Evolutionary conservation across 2,329 filamentous ascomycete genomes (phyloP).

Genomic region (Xenoacremonium recifei): DNA sequence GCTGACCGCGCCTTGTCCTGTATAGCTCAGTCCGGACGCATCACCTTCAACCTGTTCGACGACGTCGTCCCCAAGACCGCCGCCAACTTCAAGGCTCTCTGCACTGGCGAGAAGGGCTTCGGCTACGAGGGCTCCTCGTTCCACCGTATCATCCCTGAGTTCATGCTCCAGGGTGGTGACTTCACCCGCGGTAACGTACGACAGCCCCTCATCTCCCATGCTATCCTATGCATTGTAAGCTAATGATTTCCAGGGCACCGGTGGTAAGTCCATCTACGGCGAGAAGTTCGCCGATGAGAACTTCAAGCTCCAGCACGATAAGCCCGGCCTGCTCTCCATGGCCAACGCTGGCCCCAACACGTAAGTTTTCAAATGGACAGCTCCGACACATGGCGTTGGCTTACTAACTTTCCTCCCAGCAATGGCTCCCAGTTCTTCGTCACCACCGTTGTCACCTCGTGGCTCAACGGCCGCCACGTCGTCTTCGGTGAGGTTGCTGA

Average conservation of each 20-base stretch:
- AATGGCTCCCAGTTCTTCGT: slow-evolving; percentile 99
- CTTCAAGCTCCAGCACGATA: slow-evolving; percentile 73
- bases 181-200: slow-evolving; percentile 89
- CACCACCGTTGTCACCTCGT: slow-evolving; percentile 86
- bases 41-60: slow-evolving; percentile 88
- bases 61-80: slow-evolving; percentile 84
- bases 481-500: slow-evolving; percentile 76
- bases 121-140: slow-evolving; percentile 82
- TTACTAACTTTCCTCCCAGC: slow-evolving; percentile 52
- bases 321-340: slow-evolving; percentile 85
- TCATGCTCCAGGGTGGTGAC: slow-evolving; percentile 97
- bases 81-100: slow-evolving; percentile 81
- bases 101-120: slow-evolving; percentile 77
- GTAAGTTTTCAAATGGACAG: slow-evolving; percentile 41
- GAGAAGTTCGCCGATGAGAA: slow-evolving; percentile 95
- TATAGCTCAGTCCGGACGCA: slow-evolving; percentile 70
- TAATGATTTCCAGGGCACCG: slow-evolving; percentile 65
- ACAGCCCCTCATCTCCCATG: slow-evolving; percentile 13
- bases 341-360: slow-evolving; percentile 96
- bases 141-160: slow-evolving; percentile 89
- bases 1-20: slow-evolving; percentile 19
- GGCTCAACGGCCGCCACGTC: slow-evolving; percentile 81
- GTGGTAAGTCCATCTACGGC: slow-evolving; percentile 92
- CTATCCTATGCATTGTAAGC: slow-evolving; percentile 2
- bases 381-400: background rate